Conservation (phyloP, 768 basidiomycete species). For the Suillus clintonianus region DNA sequence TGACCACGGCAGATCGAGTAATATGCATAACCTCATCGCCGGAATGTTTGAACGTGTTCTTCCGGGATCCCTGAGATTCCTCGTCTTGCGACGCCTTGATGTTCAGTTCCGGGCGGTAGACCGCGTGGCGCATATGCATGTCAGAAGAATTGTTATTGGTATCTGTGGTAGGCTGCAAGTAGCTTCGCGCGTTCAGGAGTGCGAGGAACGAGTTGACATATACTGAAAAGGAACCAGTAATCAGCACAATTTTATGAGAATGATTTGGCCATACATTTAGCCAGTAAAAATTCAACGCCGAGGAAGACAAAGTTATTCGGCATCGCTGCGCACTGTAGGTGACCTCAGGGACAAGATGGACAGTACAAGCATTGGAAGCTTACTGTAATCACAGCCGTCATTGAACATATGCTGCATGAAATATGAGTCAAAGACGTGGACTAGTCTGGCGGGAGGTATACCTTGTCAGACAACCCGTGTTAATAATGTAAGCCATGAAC, state of each 20-base stretch:
- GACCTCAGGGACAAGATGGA: background rate
- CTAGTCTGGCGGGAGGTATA: background rate
- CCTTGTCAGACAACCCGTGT: background rate
- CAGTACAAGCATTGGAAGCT: background rate
- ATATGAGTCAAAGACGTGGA: background rate
- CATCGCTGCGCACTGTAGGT: background rate
- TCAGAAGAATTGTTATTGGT: too few relatives aligned
- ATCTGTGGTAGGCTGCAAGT: background rate
- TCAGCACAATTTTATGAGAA: background rate
- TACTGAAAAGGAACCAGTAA: background rate
- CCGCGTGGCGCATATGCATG: background rate
- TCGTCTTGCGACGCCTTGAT: background rate
- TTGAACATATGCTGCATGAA: background rate
- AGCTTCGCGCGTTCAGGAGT: slow-evolving; percentile 1
- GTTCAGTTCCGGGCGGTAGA: background rate
- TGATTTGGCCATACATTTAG: background rate
- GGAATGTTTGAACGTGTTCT: background rate
- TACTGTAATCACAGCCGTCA: background rate
- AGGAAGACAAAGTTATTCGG: background rate
- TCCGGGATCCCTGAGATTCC: background rate
- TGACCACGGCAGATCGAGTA: background rate
- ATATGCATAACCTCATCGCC: background rate
- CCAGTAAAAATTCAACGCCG: background rate
- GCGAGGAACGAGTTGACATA: slow-evolving; percentile 6
- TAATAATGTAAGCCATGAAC: background rate